These are phyloP conservation scores for Tolypocladium tundrense DNA, from an alignment of 2,329 filamentous ascomycete species.

Conservation along the genomic window DNA sequence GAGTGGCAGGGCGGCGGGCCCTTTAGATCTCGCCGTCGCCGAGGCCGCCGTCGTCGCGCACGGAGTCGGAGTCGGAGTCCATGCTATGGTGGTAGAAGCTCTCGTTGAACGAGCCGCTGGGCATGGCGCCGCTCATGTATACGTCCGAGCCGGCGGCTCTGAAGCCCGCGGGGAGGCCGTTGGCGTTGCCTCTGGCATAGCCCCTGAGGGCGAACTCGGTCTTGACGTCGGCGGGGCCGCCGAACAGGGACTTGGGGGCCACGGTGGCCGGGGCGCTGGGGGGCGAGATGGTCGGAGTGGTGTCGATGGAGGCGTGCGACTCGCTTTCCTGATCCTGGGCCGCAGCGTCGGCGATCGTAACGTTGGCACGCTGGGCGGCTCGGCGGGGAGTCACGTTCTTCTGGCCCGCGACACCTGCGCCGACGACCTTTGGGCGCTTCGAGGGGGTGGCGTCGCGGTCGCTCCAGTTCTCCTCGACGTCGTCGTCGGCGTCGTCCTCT, in stretches of 20 bases:
- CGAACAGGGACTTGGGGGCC: slow-evolving; percentile 4
- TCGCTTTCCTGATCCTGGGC: slow-evolving; percentile 18
- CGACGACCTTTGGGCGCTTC: slow-evolving; percentile 21
- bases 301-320: slow-evolving; percentile 12
- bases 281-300: slow-evolving; percentile 1
- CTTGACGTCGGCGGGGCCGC: background rate
- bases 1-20: background rate
- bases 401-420: slow-evolving; percentile 11
- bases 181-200: background rate
- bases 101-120: background rate
- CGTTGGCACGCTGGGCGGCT: slow-evolving; percentile 21
- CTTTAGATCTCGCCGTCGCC: slow-evolving; percentile 26
- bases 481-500: slow-evolving; percentile 15
- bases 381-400: slow-evolving; percentile 17
- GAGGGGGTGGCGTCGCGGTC: slow-evolving; percentile 25
- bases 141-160: slow-evolving; percentile 4
- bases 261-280: background rate
- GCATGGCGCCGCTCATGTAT: slow-evolving; percentile 1
- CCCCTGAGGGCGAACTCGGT: background rate
- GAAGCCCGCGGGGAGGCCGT: slow-evolving; percentile 2
- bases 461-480: slow-evolving; percentile 18
- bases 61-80: slow-evolving; percentile 4
- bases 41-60: slow-evolving; percentile 13
- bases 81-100: background rate
- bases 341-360: slow-evolving; percentile 21